Evolutionary conservation across 2,329 filamentous ascomycete genomes (phyloP).

Genomic region (Fusarium tjaetaba): DNA sequence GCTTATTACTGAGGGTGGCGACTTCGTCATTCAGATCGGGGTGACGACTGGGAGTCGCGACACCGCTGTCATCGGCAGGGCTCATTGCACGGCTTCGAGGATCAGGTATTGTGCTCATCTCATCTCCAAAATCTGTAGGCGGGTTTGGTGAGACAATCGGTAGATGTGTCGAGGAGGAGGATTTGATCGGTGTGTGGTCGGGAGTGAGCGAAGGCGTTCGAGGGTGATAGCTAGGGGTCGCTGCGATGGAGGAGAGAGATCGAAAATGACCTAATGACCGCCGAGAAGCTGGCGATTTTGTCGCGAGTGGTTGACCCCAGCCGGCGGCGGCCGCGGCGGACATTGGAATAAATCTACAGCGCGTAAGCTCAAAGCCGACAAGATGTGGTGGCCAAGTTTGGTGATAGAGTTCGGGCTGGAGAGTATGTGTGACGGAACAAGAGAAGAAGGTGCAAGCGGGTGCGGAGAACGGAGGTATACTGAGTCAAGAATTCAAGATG

Average conservation of each 20-base stretch:
- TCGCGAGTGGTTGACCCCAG: slow-evolving; percentile 58
- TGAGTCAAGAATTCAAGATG: slow-evolving; percentile 30
- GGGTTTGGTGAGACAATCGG: slow-evolving; percentile 52
- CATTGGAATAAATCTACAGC: slow-evolving; percentile 58
- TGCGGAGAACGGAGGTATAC: slow-evolving; percentile 13
- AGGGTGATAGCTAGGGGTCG: slow-evolving; percentile 51
- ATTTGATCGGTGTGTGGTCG: slow-evolving; percentile 54
- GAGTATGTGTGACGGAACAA: slow-evolving; percentile 6
- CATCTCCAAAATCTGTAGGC: slow-evolving; percentile 61
- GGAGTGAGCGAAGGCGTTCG: slow-evolving; percentile 48
- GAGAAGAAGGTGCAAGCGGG: slow-evolving; percentile 6
- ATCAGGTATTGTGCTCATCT: slow-evolving; percentile 76
- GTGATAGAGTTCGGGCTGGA: slow-evolving; percentile 23
- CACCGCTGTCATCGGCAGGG: slow-evolving; percentile 51
- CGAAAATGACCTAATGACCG: slow-evolving; percentile 61
- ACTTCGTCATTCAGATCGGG: slow-evolving; percentile 77
- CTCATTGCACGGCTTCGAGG: slow-evolving; percentile 65
- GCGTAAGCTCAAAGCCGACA: slow-evolving; percentile 28
- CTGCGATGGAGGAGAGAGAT: slow-evolving; percentile 63
- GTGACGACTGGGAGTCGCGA: slow-evolving; percentile 54
- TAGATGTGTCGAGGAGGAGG: slow-evolving; percentile 50
- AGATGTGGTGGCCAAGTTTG: slow-evolving; percentile 13
- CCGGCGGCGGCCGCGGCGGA: slow-evolving; percentile 59
- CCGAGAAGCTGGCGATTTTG: slow-evolving; percentile 41
- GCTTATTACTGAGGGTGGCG: slow-evolving; percentile 89